Percentiles rank a stretch among this genome's conserved stretches.
Conservation (phyloP, 768 basidiomycete genomes). For the Leccinum rimulosum region DNA sequence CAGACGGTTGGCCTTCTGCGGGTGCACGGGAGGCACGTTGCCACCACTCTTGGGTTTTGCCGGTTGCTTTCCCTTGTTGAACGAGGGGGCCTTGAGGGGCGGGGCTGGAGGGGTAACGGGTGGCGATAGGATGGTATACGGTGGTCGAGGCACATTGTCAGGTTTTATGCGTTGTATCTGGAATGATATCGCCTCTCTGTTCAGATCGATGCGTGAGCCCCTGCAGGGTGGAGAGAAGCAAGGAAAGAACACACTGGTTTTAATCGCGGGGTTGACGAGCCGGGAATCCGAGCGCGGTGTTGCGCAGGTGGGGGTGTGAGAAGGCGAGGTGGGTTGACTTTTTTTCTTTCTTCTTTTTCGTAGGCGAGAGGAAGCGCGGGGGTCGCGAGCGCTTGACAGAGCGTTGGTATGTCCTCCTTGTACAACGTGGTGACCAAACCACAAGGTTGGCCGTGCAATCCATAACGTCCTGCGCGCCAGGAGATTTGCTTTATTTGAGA, state of each 20-base stretch:
- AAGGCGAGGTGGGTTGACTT: too few species aligned
- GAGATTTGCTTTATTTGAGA: too few species aligned
- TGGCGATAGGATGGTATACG: slow-evolving; percentile 44
- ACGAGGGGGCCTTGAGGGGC: slow-evolving; percentile 30
- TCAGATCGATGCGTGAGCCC: neutral
- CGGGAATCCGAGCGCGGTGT: neutral
- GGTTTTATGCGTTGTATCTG: slow-evolving; percentile 74
- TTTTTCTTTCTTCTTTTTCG: too few species aligned
- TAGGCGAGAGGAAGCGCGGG: too few species aligned
- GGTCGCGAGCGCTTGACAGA: too few species aligned
- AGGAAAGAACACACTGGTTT: slow-evolving; percentile 60
- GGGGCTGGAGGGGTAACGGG: slow-evolving; percentile 29
- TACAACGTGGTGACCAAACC: too few species aligned
- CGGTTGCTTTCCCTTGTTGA: slow-evolving; percentile 50
- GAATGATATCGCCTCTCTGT: slow-evolving; percentile 74
- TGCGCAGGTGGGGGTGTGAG: too few species aligned
- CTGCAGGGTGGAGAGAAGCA: neutral
- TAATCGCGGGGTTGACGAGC: slow-evolving; percentile 64
- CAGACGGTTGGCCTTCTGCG: slow-evolving; percentile 39
- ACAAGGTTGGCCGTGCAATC: too few species aligned
- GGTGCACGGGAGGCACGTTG: slow-evolving; percentile 26
- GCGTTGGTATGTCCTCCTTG: too few species aligned
- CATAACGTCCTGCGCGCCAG: too few species aligned
- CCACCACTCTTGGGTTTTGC: slow-evolving; percentile 45
- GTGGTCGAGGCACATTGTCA: slow-evolving; percentile 63